A percentile compares a stretch with the other conserved stretches of the same genome.
These are phyloP conservation scores for Margaritispora aquatica DNA, from an alignment of 495 filamentous ascomycete species.

Conservation along the genomic window DNA sequence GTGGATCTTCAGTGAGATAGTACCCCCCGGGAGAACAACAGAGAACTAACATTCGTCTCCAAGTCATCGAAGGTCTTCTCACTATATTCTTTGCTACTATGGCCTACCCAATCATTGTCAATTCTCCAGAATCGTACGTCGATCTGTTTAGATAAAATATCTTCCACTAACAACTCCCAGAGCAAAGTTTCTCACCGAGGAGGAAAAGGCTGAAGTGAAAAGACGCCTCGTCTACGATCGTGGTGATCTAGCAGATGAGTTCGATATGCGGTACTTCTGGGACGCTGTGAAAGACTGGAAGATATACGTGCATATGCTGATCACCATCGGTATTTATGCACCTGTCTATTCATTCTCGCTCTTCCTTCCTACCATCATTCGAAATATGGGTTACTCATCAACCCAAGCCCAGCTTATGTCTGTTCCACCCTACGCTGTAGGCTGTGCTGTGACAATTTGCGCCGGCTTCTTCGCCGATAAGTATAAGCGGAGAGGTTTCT, in stretches of 20 bases:
- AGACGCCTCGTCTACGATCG: conserved; percentile 49
- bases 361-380: conserved; percentile 64
- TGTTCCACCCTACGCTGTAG: conserved; percentile 59
- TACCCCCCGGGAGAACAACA: neutral
- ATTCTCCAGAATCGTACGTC: conserved; percentile 46
- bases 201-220: conserved; percentile 43
- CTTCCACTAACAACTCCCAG: conserved; percentile 50
- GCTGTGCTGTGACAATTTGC: conserved; percentile 45
- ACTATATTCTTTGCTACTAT: conserved; percentile 29
- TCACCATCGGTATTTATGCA: conserved; percentile 42
- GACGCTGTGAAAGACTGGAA: conserved; percentile 60
- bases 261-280: conserved; percentile 63
- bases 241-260: conserved; percentile 60
- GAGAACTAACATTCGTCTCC: neutral
- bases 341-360: conserved; percentile 63
- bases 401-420: conserved; percentile 60
- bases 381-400: conserved; percentile 52
- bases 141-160: conserved; percentile 30
- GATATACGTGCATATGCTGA: conserved; percentile 44
- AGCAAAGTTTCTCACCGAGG: conserved; percentile 43
- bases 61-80: conserved; percentile 41
- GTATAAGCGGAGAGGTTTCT: conserved; percentile 39
- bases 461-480: conserved; percentile 50
- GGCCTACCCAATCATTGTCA: conserved; percentile 48
- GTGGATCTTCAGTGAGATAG: conserved; percentile 60